These are phyloP conservation scores for Pezicula radicicola DNA, from an alignment of 2,329 filamentous ascomycete species.

Conservation along the genomic window DNA sequence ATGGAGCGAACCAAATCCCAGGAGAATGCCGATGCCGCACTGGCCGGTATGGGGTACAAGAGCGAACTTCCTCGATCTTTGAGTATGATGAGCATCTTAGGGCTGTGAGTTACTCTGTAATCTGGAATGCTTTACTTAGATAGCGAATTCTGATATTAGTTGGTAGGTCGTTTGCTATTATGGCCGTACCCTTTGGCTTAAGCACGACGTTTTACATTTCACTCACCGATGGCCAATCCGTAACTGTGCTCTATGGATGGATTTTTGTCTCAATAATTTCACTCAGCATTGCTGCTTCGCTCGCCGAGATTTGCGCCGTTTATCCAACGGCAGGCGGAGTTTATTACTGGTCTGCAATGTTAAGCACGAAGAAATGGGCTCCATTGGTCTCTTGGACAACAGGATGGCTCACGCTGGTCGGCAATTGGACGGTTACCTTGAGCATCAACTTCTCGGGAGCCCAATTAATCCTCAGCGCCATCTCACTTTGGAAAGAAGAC, in stretches of 20 bases:
- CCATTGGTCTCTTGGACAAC: slow-evolving; percentile 67
- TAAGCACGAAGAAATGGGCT: slow-evolving; percentile 61
- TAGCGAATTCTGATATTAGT: slow-evolving; percentile 18
- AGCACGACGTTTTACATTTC: slow-evolving; percentile 68
- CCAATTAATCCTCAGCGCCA: slow-evolving; percentile 63
- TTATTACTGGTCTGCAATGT: slow-evolving; percentile 70
- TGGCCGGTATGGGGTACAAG: slow-evolving; percentile 56
- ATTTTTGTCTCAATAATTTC: slow-evolving; percentile 63
- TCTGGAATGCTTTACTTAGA: not conserved
- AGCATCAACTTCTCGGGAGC: slow-evolving; percentile 72
- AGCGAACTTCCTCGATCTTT: slow-evolving; percentile 63
- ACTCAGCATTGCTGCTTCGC: slow-evolving; percentile 59
- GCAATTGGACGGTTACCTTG: slow-evolving; percentile 65
- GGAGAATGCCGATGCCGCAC: slow-evolving; percentile 10
- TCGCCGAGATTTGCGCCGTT: slow-evolving; percentile 68
- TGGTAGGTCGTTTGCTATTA: slow-evolving; percentile 64
- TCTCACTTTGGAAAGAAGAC: slow-evolving; percentile 67
- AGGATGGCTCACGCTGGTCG: slow-evolving; percentile 69
- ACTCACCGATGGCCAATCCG: slow-evolving; percentile 64
- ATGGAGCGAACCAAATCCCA: slow-evolving; percentile 10
- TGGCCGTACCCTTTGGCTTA: slow-evolving; percentile 68
- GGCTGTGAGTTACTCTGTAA: slow-evolving; percentile 30
- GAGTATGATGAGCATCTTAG: slow-evolving; percentile 68
- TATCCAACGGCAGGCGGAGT: slow-evolving; percentile 67
- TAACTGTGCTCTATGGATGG: slow-evolving; percentile 71